phyloP scores from a whole-genome alignment of 192 early-diverging fungal genomes.

The Geosiphon pyriformis region DNA sequence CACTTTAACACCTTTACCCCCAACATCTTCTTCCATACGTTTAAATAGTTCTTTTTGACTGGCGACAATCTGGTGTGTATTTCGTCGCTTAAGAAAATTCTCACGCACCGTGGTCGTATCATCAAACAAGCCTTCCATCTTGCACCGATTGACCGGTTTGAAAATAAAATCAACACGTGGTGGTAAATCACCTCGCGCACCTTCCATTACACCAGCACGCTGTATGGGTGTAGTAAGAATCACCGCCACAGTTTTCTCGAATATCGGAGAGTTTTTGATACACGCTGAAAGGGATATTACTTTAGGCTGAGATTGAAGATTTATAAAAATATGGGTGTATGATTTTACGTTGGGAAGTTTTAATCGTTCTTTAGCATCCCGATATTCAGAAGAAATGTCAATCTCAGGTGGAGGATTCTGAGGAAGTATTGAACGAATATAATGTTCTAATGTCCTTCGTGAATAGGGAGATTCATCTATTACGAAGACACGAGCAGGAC shows the following conservation, averaged over 20 bases:
- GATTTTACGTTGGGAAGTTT: not conserved
- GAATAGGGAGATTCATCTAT: constrained; percentile 39
- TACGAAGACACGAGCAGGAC: constrained; percentile 33
- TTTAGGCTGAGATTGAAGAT: constrained; percentile 39
- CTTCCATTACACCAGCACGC: constrained; percentile 44
- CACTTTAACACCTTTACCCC: constrained; percentile 42
- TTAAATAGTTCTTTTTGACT: constrained; percentile 48
- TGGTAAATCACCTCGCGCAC: constrained; percentile 32
- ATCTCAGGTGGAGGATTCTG: constrained; percentile 26
- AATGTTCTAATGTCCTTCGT: constrained; percentile 35
- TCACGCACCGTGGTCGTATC: constrained; percentile 26
- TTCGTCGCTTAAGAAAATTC: constrained; percentile 30
- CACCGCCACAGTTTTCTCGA: constrained; percentile 27
- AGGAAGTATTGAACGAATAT: constrained; percentile 32
- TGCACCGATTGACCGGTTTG: constrained; percentile 50
- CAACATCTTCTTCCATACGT: constrained; percentile 45
- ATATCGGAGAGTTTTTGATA: constrained; percentile 20
- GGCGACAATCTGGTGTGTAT: constrained; percentile 40
- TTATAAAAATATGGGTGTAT: constrained; percentile 27
- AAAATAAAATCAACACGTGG: constrained; percentile 47
- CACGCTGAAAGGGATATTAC: constrained; percentile 31
- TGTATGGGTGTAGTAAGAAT: constrained; percentile 55
- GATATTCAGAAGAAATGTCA: constrained; percentile 36
- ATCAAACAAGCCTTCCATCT: constrained; percentile 43
- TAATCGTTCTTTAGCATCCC: constrained; percentile 36